A percentile compares a stretch with the other conserved stretches of the same genome.
Conservation (phyloP, 371 early-diverging fungal species). For the Globomyces sp. region DNA sequence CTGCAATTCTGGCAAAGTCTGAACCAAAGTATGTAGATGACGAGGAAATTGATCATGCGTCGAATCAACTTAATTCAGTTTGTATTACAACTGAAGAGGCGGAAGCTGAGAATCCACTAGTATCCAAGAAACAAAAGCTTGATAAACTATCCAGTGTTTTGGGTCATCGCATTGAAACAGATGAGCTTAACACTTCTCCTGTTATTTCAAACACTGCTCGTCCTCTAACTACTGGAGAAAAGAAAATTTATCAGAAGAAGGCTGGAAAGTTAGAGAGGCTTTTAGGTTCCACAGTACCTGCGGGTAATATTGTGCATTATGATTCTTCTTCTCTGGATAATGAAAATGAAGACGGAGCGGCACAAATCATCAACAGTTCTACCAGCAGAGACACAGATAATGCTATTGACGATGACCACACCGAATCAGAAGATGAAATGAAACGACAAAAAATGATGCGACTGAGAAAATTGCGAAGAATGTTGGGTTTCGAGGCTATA, state of each 20-base stretch:
- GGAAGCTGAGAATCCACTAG: conserved; percentile 3
- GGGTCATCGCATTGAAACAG: conserved; percentile 35
- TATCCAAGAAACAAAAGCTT: conserved; percentile 30
- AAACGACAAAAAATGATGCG: neutral
- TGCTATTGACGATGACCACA: conserved; percentile 6
- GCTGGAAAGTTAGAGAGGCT: conserved; percentile 31
- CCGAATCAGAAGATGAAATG: neutral
- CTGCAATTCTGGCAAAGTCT: conserved; percentile 12
- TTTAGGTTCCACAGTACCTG: conserved; percentile 30
- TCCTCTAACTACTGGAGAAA: conserved; percentile 33
- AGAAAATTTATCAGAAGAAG: conserved; percentile 21
- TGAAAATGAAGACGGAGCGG: neutral
- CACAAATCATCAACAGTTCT: neutral
- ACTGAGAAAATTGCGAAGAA: conserved; percentile 7
- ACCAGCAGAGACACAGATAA: neutral
- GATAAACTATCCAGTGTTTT: conserved; percentile 44
- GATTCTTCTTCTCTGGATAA: neutral
- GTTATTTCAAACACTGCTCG: conserved; percentile 4
- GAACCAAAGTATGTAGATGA: conserved; percentile 1
- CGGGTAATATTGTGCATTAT: conserved; percentile 18
- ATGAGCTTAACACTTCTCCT: conserved; percentile 1
- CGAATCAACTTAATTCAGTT: neutral
- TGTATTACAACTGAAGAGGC: neutral
- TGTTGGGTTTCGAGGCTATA: conserved; percentile 9
- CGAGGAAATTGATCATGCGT: neutral